Conservation (phyloP, 176 grass and related monocot genomes). For the Zoysia pacifica region DNA sequence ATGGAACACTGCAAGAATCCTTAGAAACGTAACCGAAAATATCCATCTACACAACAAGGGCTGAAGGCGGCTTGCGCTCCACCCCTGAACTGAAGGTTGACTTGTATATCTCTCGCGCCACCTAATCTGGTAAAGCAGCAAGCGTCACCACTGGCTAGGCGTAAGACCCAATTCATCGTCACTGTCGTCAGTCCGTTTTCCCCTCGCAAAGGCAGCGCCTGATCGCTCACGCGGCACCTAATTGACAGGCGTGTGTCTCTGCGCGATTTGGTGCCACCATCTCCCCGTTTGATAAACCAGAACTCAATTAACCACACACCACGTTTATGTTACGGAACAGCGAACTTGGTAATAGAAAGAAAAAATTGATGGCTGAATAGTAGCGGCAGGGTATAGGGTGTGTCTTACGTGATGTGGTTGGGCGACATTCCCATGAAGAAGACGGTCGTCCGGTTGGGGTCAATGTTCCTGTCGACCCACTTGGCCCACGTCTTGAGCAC, state of each 20-base stretch:
- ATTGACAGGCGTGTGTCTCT: not conserved
- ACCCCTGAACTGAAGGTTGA: conserved; percentile 20
- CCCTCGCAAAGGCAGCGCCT: conserved; percentile 17
- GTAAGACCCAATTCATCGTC: not conserved
- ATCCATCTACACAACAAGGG: no score
- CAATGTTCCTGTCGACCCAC: conserved; percentile 87
- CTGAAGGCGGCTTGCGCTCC: not conserved
- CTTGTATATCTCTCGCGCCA: conserved; percentile 34
- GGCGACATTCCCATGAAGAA: conserved; percentile 99
- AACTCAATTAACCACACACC: not conserved
- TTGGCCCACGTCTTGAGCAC: conserved; percentile 90
- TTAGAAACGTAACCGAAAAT: no score
- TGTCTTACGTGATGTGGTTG: conserved; percentile 83
- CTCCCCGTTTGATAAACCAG: not conserved
- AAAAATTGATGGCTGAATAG: no score
- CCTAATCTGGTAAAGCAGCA: conserved; percentile 22
- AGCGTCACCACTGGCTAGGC: not conserved
- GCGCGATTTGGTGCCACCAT: not conserved
- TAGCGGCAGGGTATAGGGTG: not conserved
- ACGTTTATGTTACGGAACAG: no score
- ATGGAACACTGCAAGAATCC: no score
- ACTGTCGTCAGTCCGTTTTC: not conserved
- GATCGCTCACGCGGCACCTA: conserved; percentile 11
- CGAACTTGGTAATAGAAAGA: no score
- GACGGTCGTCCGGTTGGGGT: conserved; percentile 71